phyloP scores from a whole-genome alignment of 2,329 filamentous ascomycete genomes.

The Furcasterigmium sp. region DNA sequence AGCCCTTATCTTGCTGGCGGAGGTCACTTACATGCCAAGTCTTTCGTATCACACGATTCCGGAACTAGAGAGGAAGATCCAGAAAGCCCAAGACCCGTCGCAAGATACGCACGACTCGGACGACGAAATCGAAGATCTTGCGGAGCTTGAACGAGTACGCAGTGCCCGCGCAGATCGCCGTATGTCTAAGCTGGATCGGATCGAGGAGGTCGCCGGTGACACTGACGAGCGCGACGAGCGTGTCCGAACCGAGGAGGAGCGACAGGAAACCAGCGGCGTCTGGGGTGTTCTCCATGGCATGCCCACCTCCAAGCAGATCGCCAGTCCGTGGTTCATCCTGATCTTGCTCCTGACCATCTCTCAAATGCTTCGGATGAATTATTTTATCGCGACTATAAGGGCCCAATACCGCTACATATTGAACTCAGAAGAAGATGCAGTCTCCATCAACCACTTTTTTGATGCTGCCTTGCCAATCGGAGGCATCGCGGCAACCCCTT shows the following conservation, averaged over 20 bases:
- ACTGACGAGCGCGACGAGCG: conserved; percentile 49
- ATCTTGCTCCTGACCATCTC: conserved; percentile 59
- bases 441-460: conserved; percentile 34
- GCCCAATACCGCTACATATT: conserved; percentile 68
- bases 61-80: conserved; percentile 33
- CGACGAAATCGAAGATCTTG: conserved; percentile 42
- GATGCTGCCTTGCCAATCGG: conserved; percentile 56
- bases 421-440: conserved; percentile 34
- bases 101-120: conserved; percentile 48
- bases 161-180: conserved; percentile 43
- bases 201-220: conserved; percentile 58
- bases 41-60: conserved; percentile 31
- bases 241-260: conserved; percentile 49
- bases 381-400: conserved; percentile 60
- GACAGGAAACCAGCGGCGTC: conserved; percentile 56
- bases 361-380: conserved; percentile 66
- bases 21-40: conserved; percentile 32
- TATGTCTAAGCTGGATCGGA: conserved; percentile 53
- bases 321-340: conserved; percentile 66
- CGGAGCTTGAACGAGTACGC: conserved; percentile 36
- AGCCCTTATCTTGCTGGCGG: conserved; percentile 26
- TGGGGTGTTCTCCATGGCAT: conserved; percentile 69
- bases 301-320: conserved; percentile 59
- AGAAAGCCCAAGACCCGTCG: conserved; percentile 26
- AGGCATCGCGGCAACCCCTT: conserved; percentile 63